phyloP scores from a whole-genome alignment of 2,329 filamentous ascomycete genomes.

The Ciborinia camelliae region DNA sequence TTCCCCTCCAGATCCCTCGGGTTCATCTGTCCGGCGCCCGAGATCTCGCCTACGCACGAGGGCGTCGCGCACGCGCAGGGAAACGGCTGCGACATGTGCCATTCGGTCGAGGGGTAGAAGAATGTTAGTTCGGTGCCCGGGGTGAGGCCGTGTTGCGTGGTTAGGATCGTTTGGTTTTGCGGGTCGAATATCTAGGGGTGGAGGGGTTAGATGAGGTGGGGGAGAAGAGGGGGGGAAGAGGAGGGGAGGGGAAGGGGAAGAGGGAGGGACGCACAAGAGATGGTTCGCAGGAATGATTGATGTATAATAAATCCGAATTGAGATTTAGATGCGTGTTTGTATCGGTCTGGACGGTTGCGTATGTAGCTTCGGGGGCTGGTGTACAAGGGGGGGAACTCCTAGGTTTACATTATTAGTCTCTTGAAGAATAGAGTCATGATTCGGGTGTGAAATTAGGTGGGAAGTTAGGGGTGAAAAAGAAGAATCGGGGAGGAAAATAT shows the following conservation, averaged over 20 bases:
- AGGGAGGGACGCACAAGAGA: conserved; percentile 52
- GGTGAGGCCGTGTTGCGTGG: conserved; percentile 53
- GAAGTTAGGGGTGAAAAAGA: not conserved
- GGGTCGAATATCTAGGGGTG: conserved; percentile 56
- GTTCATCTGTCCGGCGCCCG: conserved; percentile 60
- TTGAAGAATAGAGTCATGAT: too few species aligned
- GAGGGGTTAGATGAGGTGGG: not conserved
- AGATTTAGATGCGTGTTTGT: conserved; percentile 55
- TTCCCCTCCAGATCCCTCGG: conserved; percentile 51
- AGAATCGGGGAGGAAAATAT: too few species aligned
- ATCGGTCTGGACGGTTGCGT: conserved; percentile 61
- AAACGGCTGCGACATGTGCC: conserved; percentile 70
- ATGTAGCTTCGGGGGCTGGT: conserved; percentile 53
- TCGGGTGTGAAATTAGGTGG: not conserved
- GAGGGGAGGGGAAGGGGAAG: not conserved
- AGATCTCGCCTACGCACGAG: conserved; percentile 59
- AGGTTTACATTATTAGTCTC: not conserved
- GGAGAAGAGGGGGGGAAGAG: not conserved
- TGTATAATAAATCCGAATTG: conserved; percentile 64
- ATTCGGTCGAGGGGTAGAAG: conserved; percentile 75
- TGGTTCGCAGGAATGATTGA: conserved; percentile 66
- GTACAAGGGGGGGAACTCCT: conserved; percentile 57
- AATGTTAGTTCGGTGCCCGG: conserved; percentile 62
- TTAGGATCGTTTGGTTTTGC: conserved; percentile 53
- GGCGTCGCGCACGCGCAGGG: conserved; percentile 58